A percentile compares a stretch with the other conserved stretches of the same genome.
These are phyloP conservation scores for Kazachstania africana DNA, from an alignment of 805 yeast genomes.

Conservation along the genomic window DNA sequence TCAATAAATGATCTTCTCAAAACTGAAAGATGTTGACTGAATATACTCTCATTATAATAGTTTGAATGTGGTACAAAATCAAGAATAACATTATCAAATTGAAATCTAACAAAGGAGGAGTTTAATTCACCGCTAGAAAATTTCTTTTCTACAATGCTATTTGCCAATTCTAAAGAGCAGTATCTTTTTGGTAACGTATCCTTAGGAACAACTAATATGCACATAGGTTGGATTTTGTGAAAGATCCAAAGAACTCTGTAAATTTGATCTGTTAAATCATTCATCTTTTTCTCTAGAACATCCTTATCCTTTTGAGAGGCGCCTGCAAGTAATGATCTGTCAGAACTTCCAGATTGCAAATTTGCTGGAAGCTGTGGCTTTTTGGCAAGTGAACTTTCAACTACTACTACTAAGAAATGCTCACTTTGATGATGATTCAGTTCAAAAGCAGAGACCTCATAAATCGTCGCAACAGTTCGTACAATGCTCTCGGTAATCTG, in stretches of 20 bases:
- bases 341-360: slow-evolving; percentile 1
- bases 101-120: slow-evolving; percentile 73
- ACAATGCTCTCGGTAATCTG: slow-evolving; percentile 81
- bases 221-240: slow-evolving; percentile 70
- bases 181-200: slow-evolving; percentile 72
- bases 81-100: slow-evolving; percentile 25
- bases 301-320: slow-evolving; percentile 9
- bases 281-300: slow-evolving; percentile 19
- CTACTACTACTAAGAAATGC: slow-evolving; percentile 70
- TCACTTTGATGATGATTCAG: slow-evolving; percentile 38
- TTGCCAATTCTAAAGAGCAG: slow-evolving; percentile 77
- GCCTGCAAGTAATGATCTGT: not conserved
- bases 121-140: slow-evolving; percentile 69
- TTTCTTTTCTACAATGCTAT: slow-evolving; percentile 67
- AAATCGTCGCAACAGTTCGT: slow-evolving; percentile 64
- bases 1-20: slow-evolving; percentile 47
- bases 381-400: slow-evolving; percentile 55
- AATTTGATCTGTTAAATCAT: slow-evolving; percentile 24
- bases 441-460: slow-evolving; percentile 89
- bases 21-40: slow-evolving; percentile 46
- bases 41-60: slow-evolving; percentile 25
- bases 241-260: slow-evolving; percentile 29
- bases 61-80: slow-evolving; percentile 27
- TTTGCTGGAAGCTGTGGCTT: slow-evolving; percentile 1
- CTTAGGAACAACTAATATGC: slow-evolving; percentile 70